These are phyloP conservation scores for Atalantia buxifolia DNA, from an alignment of 345 rosid species.

Conservation along the genomic window DNA sequence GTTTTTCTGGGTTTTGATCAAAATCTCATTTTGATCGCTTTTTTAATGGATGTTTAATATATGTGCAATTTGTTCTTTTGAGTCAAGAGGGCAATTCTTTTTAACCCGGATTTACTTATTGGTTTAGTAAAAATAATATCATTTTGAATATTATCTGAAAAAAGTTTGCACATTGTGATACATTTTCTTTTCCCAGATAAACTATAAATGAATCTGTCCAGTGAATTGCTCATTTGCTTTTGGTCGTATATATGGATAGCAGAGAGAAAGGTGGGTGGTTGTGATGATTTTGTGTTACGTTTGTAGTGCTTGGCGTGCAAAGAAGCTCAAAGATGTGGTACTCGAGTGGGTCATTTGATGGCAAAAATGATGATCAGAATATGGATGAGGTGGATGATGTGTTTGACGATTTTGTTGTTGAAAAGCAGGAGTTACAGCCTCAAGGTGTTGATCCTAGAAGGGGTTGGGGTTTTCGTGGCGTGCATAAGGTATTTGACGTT, in stretches of 20 bases:
- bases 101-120: background rate
- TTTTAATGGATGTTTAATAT: background rate
- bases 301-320: conserved; percentile 28
- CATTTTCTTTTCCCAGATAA: background rate
- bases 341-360: conserved; percentile 24
- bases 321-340: conserved; percentile 35
- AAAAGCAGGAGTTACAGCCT: conserved; percentile 53
- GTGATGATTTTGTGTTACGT: conserved; percentile 11
- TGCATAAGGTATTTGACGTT: conserved; percentile 60
- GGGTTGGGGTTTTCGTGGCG: conserved; percentile 96
- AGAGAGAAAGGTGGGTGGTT: background rate
- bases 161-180: background rate
- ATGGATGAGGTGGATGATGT: conserved; percentile 29
- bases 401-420: conserved; percentile 32
- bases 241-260: background rate
- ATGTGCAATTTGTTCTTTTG: background rate
- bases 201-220: too few relatives aligned
- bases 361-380: conserved; percentile 25
- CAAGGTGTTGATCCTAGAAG: conserved; percentile 89
- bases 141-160: background rate
- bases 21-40: background rate
- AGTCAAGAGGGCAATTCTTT: background rate
- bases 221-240: background rate
- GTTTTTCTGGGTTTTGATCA: background rate
- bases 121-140: background rate